Percentiles rank a stretch among this genome's conserved stretches.
These are phyloP conservation scores for Leonotis leonurus DNA, from an alignment of 257 asterid species.

Conservation along the genomic window DNA sequence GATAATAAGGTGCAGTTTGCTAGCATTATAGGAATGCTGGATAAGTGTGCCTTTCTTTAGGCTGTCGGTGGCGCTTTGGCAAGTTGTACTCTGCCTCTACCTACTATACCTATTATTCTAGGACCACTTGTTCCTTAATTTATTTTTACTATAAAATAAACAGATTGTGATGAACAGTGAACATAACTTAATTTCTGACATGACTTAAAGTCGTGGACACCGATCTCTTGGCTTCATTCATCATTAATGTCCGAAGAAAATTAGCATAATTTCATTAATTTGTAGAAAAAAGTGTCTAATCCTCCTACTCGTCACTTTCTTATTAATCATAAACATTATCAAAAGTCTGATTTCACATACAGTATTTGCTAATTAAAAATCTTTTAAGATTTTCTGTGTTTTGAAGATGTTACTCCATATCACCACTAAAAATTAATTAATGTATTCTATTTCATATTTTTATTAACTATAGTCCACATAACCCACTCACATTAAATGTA, in stretches of 20 bases:
- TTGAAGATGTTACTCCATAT: no score
- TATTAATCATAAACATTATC: neutral
- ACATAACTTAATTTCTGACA: neutral
- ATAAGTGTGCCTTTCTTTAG: conserved; percentile 1
- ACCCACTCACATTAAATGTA: no score
- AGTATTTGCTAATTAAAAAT: no score
- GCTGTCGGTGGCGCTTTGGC: conserved; percentile 23
- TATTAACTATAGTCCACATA: no score
- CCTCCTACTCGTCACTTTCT: no score
- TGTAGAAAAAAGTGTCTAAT: neutral
- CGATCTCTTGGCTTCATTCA: neutral
- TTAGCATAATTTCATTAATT: neutral
- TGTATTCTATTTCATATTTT: no score
- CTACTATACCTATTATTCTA: conserved; percentile 8
- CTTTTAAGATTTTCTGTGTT: no score
- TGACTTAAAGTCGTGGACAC: neutral
- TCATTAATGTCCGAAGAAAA: neutral
- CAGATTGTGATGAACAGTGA: neutral
- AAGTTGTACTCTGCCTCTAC: conserved; percentile 12
- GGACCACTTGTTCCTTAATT: conserved; percentile 2
- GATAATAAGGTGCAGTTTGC: neutral
- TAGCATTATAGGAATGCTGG: conserved; percentile 9
- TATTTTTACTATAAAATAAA: neutral
- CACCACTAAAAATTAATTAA: no score
- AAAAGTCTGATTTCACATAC: neutral